Evolutionary conservation across 257 asterid species (phyloP), one percentile per base, ranked within the genome.

Genomic region (Solanum boliviense): DNA sequence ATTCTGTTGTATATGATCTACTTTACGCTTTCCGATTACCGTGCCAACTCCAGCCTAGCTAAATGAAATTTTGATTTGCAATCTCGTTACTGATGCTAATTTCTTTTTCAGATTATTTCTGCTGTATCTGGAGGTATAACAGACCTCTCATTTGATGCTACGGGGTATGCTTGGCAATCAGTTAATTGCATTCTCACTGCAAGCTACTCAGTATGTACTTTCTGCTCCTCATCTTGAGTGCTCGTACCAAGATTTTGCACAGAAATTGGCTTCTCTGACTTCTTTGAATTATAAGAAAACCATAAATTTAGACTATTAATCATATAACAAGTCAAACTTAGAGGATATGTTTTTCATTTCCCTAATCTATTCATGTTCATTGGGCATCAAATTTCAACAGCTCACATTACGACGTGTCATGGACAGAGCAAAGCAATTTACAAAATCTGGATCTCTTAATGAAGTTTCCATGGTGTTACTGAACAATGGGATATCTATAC

Each of bases 401-500:
- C 94, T 92, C 88, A 90, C 93, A 74, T 85, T 92, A 15, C 91
- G 93, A 74, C 87, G 79, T 60, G 93, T 91, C 89, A 92, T 92
- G 94, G 93, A 92, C 91, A 92, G 89, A 86, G 94, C 94, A 65
- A 91, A 92, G 86, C 91, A 87, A 36, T 90, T 86, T 68, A 90
- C 94, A 48, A 88, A 90, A n/a, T 92, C 93, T 88, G 94, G 94
- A 86, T 87, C 94, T 74, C 92, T 92, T 65, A 91, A 92, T 67
- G 94, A 92, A 90, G 89, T 90, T 35, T 92, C 94, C 52, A 92
- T 92, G 94, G 94, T 92, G 87, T 84, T 92, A 88, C 91, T 92
- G 85, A 92, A 92, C 81, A 92, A 91, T 89, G 44, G 87, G 11
- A 48, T 92, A 86, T 92, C 94, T 81, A 85, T 92, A 89, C 94